Evolutionary conservation across 352 stramenopile genomes (phyloP).

Genomic region (Phytophthora colocasiae): DNA sequence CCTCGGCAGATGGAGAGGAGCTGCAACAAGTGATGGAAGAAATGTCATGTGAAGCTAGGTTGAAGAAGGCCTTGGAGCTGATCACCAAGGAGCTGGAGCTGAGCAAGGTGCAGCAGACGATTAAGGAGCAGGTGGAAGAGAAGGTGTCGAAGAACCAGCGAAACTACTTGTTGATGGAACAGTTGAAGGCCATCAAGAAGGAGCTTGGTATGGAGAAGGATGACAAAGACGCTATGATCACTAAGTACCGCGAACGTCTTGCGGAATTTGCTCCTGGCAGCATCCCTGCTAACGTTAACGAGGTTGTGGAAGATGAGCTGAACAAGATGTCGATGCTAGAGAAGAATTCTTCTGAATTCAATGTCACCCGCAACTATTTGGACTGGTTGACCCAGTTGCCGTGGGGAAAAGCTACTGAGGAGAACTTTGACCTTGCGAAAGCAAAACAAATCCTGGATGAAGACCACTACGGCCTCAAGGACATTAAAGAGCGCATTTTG

Average conservation of each 20-base stretch:
- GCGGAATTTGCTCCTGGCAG: conserved; percentile 60
- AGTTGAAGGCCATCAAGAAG: conserved; percentile 99
- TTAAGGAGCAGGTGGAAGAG: conserved; percentile 93
- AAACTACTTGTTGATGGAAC: conserved; percentile 98
- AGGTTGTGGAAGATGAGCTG: conserved; percentile 98
- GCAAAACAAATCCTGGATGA: conserved; percentile 95
- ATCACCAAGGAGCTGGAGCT: conserved; percentile 98
- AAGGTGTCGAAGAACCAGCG: conserved; percentile 97
- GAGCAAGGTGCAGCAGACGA: conserved; percentile 97
- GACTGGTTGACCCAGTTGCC: conserved; percentile 98
- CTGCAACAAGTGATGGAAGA: conserved; percentile 95
- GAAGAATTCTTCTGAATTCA: conserved; percentile 99
- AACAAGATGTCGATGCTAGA: conserved; percentile 98
- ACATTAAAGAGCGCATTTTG: conserved; percentile 99
- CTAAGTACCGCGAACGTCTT: conserved; percentile 95
- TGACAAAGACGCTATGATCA: conserved; percentile 98
- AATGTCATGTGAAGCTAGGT: conserved; percentile 93
- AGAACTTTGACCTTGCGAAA: conserved; percentile 97
- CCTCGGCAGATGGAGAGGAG: conserved; percentile 94
- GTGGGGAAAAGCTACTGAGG: conserved; percentile 95
- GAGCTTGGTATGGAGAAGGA: conserved; percentile 99
- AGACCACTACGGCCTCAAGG: conserved; percentile 98
- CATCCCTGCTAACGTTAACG: conserved; percentile 83
- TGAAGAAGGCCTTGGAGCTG: conserved; percentile 97
- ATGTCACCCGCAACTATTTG: conserved; percentile 98